Percentiles rank a stretch among this genome's conserved stretches.
These are phyloP conservation scores for Pseudoperonospora humuli DNA, from an alignment of 352 stramenopile species.

Conservation along the genomic window DNA sequence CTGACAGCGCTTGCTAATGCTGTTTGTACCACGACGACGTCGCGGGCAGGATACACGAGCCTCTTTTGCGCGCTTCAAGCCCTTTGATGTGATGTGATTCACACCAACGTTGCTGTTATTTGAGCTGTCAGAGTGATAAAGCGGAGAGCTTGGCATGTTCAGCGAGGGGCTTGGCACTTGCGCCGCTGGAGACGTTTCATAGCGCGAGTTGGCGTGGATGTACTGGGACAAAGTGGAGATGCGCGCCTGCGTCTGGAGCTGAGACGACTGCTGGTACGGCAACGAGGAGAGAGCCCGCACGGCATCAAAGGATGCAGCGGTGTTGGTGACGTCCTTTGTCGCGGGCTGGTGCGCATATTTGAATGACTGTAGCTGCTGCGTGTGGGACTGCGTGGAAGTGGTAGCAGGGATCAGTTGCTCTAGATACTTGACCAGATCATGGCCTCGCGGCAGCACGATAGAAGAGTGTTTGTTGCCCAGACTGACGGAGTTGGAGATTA, in stretches of 20 bases:
- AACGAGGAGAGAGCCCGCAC: slow-evolving; percentile 19
- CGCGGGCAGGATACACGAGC: slow-evolving; percentile 9
- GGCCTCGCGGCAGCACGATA: slow-evolving; percentile 41
- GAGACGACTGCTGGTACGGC: slow-evolving; percentile 10
- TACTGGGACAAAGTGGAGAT: slow-evolving; percentile 19
- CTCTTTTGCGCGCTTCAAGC: slow-evolving; percentile 7
- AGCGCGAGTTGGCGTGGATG: slow-evolving; percentile 22
- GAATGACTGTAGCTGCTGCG: slow-evolving; percentile 9
- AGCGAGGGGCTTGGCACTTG: background rate
- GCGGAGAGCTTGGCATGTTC: slow-evolving; percentile 10
- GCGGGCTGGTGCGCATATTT: slow-evolving; percentile 5
- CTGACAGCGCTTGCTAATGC: slow-evolving; percentile 49
- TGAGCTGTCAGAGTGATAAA: slow-evolving; percentile 29
- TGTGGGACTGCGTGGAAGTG: background rate
- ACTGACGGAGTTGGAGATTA: slow-evolving; percentile 47
- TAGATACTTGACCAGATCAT: slow-evolving; percentile 44
- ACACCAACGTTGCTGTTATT: slow-evolving; percentile 12
- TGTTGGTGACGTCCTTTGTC: slow-evolving; percentile 1
- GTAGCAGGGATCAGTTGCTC: slow-evolving; percentile 30
- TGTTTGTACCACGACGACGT: slow-evolving; percentile 27
- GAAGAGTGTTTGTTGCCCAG: slow-evolving; percentile 27
- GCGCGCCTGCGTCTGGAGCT: slow-evolving; percentile 1
- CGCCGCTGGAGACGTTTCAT: slow-evolving; percentile 10
- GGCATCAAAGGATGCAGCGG: slow-evolving; percentile 10
- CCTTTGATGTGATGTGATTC: slow-evolving; percentile 12